These are phyloP conservation scores for Favolaschia claudopus DNA, from an alignment of 768 basidiomycete genomes.

Conservation along the genomic window DNA sequence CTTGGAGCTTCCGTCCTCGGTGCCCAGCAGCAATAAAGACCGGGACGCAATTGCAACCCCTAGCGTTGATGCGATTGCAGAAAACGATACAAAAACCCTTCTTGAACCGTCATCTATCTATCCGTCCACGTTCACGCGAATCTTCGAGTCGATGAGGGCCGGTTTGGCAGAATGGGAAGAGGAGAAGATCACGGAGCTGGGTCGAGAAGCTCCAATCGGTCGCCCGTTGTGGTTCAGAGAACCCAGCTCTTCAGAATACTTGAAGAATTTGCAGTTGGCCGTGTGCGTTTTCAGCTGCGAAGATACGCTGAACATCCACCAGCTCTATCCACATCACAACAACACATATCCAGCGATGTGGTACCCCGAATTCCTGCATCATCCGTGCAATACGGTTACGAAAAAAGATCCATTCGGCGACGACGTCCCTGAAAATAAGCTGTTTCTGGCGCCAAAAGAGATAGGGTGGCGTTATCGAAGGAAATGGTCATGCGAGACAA, in stretches of 20 bases:
- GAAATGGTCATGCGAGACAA: constrained; percentile 31
- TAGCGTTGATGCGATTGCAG: neutral
- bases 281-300: constrained; percentile 40
- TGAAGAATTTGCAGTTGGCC: constrained; percentile 26
- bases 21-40: neutral
- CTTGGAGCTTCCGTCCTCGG: constrained; percentile 23
- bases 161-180: constrained; percentile 13
- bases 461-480: constrained; percentile 20
- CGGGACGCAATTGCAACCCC: neutral
- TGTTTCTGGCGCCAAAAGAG: constrained; percentile 19
- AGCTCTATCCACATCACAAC: constrained; percentile 2
- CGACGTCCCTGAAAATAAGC: constrained; percentile 15
- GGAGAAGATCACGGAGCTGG: neutral
- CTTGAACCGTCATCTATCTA: neutral
- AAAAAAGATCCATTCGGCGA: neutral
- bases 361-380: constrained; percentile 44
- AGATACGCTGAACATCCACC: neutral
- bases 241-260: neutral
- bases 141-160: constrained; percentile 11
- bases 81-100: neutral
- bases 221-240: neutral
- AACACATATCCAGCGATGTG: constrained; percentile 33
- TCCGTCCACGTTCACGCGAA: constrained; percentile 16
- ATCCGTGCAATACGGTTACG: constrained; percentile 38
- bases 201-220: neutral